A percentile compares a stretch with the other conserved stretches of the same genome.
Evolutionary conservation across 1,139 yeast species (phyloP).

Genomic region (Taphrina sp.): DNA sequence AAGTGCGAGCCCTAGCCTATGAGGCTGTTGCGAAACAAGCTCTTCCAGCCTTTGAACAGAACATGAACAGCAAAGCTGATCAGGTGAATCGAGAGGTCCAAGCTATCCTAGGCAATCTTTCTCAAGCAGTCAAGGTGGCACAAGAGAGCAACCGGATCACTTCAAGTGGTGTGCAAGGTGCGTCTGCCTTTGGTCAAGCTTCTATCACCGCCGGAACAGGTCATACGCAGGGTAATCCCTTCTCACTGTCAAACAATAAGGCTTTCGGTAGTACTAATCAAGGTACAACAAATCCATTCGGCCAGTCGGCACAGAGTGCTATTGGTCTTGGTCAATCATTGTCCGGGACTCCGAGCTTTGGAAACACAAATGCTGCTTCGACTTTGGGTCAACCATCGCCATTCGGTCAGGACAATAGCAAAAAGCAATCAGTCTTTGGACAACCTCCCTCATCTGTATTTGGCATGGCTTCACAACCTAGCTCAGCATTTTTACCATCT

Average conservation of each 20-base stretch:
- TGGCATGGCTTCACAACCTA: not conserved
- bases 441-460: constrained; percentile 1
- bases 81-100: not conserved
- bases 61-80: not conserved
- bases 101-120: constrained; percentile 4
- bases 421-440: not conserved
- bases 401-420: not conserved
- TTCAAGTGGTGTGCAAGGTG: not conserved
- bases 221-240: not conserved
- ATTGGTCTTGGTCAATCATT: not conserved
- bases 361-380: not conserved
- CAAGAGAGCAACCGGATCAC: not conserved
- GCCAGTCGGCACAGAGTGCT: not conserved
- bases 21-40: constrained; percentile 3
- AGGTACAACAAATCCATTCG: constrained; percentile 1
- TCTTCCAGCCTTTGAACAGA: constrained; percentile 4
- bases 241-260: not conserved
- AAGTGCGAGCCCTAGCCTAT: constrained; percentile 24
- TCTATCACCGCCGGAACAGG: not conserved
- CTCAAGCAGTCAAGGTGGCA: constrained; percentile 4
- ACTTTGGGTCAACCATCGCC: constrained; percentile 5
- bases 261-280: not conserved
- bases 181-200: constrained; percentile 2
- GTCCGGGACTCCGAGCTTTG: not conserved
- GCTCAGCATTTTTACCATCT: not conserved